A percentile compares a stretch with the other conserved stretches of the same genome.
phyloP scores from a whole-genome alignment of 192 early-diverging fungal genomes.

The Entomortierella chlamydospora region DNA sequence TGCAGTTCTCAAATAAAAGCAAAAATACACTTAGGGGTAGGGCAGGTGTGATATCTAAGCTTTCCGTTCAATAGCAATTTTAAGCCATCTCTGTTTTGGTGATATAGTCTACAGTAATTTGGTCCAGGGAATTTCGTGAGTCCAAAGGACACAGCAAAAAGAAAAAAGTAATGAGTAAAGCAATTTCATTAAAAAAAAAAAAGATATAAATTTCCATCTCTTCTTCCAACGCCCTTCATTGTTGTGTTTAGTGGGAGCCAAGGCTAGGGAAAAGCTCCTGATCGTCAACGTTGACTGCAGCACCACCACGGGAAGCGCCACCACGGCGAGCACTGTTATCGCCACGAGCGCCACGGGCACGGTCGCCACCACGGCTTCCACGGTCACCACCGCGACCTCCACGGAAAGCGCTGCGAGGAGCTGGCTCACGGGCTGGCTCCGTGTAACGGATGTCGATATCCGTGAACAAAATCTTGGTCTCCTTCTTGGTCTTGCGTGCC shows the following conservation, averaged over 20 bases:
- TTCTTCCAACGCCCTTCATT: background rate
- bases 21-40: too few species aligned
- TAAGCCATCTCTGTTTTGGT: too few species aligned
- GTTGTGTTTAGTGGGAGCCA: slow-evolving; percentile 48
- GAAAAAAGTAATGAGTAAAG: too few species aligned
- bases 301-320: slow-evolving; percentile 49
- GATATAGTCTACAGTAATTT: too few species aligned
- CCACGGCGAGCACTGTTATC: slow-evolving; percentile 62
- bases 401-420: slow-evolving; percentile 71
- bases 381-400: slow-evolving; percentile 64
- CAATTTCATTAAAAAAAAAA: slow-evolving; percentile 2
- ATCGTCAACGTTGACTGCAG: slow-evolving; percentile 76
- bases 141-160: too few species aligned
- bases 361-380: slow-evolving; percentile 61
- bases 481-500: slow-evolving; percentile 63
- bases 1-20: background rate
- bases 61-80: too few species aligned
- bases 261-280: slow-evolving; percentile 76
- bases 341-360: slow-evolving; percentile 71
- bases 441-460: slow-evolving; percentile 81
- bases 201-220: background rate
- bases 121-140: background rate
- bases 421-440: slow-evolving; percentile 84
- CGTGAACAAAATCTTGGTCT: slow-evolving; percentile 75
- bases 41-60: too few species aligned